Conservation (phyloP, 441 rosid species). For the Jatropha podagrica region DNA sequence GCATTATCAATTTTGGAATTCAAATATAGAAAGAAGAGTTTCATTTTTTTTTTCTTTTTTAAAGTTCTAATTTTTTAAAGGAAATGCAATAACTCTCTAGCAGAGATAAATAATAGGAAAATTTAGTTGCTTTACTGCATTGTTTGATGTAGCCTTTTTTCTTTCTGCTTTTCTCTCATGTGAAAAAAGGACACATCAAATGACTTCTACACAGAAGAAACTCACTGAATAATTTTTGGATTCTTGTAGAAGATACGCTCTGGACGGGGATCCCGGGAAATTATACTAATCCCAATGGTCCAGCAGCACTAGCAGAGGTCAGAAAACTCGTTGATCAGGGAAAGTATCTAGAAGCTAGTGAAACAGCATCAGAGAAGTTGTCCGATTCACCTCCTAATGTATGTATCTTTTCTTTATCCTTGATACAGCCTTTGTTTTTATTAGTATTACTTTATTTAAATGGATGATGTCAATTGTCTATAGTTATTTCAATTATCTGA, state of each 20-base stretch:
- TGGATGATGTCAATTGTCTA: neutral
- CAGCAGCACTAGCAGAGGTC: slow-evolving; percentile 59
- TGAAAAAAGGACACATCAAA: neutral
- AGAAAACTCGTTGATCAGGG: slow-evolving; percentile 70
- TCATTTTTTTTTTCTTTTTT: too few relatives aligned
- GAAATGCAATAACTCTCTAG: neutral
- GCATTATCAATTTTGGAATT: neutral
- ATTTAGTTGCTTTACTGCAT: neutral
- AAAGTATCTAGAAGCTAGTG: slow-evolving; percentile 66
- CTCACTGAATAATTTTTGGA: slow-evolving; percentile 6
- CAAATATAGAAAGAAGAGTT: too few relatives aligned
- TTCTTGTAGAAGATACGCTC: slow-evolving; percentile 74
- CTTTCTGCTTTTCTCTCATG: neutral
- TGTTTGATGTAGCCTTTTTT: neutral
- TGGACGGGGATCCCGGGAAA: slow-evolving; percentile 86
- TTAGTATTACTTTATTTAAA: neutral
- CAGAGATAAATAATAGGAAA: neutral
- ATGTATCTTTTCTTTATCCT: slow-evolving; percentile 17
- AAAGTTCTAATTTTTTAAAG: neutral
- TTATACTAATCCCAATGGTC: slow-evolving; percentile 66
- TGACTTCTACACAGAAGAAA: neutral
- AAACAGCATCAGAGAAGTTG: slow-evolving; percentile 57
- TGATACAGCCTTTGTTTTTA: neutral
- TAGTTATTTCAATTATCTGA: neutral
- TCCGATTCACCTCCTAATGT: slow-evolving; percentile 66